Evolutionary conservation across 2,329 filamentous ascomycete species (phyloP), one percentile per base, ranked within the genome.

Genomic region (Macrophomina phaseolina): DNA sequence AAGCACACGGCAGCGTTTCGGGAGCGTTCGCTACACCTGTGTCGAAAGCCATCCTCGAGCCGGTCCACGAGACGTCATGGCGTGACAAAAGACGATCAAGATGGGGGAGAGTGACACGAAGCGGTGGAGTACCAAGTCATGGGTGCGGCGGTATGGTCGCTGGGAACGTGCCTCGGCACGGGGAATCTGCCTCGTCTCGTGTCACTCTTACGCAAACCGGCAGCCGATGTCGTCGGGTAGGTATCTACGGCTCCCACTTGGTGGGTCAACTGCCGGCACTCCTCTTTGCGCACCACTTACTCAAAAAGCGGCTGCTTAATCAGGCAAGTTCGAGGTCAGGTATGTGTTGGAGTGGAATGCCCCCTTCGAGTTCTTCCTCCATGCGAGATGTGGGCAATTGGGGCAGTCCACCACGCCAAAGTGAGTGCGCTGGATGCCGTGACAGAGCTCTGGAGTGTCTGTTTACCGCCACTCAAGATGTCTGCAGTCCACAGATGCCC

Each of bases 141-240:
- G 55, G 8, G 7, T 28, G 46, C 18, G 36, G 4, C 16, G n/a
- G n/a, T 28, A 23, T 11, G 18, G 53, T 14, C n/a, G 52, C 32
- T 11, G 52, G 5, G 55, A 23, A 45, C 7, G 14, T 4, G 28
- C 55, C 55, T 58, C 55, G 55, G 55, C 55, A 58, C 55, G 55
- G 40, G 55, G 55, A 36, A 45, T 9, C 3, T 18, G 55, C 55
- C 55, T 32, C 55, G 55, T 32, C 55, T 58, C 55, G 55, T 3
- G 40, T 34, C 56, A 46, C 56, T 1, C 14, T 1, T 0, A 12
- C 48, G 23, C 48, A 51, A 30, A 14, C 1, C 51, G 4, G 16
- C 4, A 6, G 30, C 5, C 34, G 32, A 38, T 1, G 18, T 55
- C 52, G 52, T 18, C 52, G 52, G 52, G 52, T 55, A 55, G 18